Base-by-base conservation (phyloP, 805 yeast species). In the Wickerhamiella qilinensis region DNA sequence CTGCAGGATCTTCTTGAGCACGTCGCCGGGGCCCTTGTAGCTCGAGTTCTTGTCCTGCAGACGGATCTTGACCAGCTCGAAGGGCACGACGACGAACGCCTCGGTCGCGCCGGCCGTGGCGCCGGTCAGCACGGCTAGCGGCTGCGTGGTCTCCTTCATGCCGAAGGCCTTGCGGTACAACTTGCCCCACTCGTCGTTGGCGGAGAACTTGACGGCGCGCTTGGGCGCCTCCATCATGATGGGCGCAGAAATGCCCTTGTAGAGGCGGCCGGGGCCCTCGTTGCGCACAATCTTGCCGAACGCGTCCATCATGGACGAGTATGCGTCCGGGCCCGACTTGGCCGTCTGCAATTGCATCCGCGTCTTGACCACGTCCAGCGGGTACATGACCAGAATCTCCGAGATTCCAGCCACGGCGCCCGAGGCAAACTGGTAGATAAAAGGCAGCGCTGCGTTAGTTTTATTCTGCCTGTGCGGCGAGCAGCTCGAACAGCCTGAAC, bases 161-260 rank as follows among this genome's bases (percentile, higher is more conserved):
- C 83, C 93, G 57, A 86, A 84, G 17, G 63, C 56, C 22, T 66
- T 65, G 48, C 73, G 73, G 69, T 85, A 88, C 49, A 85, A 59
- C 59, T 78, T 78, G 38, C 94, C 88, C 79, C 94, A 91, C 59
- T 84, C 93, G 57, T 91, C 98, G 57, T 91, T 91, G 45, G 96
- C 94, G 38, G 97, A 96, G 57, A 91, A 91, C 61, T 91, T 91
- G 48, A 94, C 86, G 31, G 98, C 98, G 66, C 99, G 76, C 68
- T 91, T 91, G 47, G 98, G 98, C 12, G 97, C 98, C 61, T 91
- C 99, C 98, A 91, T 91, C 53, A 91, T 67, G 49, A 91, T 83
- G 25, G 99, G 99, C 19, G 98, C 94, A 22, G 81, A 65, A 52
- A 91, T 91, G 48, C 99, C 99, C 56, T 86, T 76, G 63, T 91